A percentile compares a stretch with the other conserved stretches of the same genome.
Conservation (phyloP, 306 rosid species). For the Carpinus fangiana region DNA sequence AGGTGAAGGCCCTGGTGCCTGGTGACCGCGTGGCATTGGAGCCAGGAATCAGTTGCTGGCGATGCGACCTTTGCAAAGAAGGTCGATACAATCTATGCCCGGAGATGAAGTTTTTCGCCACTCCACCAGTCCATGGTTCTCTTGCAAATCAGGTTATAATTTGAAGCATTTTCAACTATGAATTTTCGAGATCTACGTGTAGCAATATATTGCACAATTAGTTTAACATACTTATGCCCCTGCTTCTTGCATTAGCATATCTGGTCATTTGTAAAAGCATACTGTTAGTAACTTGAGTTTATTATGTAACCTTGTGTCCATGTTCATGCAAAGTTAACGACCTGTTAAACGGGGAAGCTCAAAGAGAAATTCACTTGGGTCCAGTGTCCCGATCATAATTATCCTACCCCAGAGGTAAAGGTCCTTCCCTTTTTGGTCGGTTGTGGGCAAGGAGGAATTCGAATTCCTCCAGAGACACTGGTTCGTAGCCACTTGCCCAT, state of each 20-base stretch:
- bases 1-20: slow-evolving; percentile 53
- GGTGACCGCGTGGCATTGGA: slow-evolving; percentile 87
- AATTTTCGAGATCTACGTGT: background rate
- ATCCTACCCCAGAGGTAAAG: no score
- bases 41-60: slow-evolving; percentile 91
- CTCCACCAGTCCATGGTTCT: slow-evolving; percentile 90
- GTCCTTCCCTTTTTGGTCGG: no score
- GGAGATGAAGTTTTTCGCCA: slow-evolving; percentile 87
- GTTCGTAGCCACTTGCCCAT: no score
- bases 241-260: background rate
- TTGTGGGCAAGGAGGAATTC: no score
- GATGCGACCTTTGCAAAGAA: slow-evolving; percentile 64
- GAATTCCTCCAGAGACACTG: no score
- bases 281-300: background rate
- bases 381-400: no score
- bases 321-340: background rate
- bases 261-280: background rate
- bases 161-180: slow-evolving; percentile 6
- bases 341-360: background rate
- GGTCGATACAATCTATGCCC: slow-evolving; percentile 89
- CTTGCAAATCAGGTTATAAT: slow-evolving; percentile 81
- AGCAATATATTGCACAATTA: background rate
- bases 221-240: background rate
- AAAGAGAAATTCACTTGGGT: background rate
- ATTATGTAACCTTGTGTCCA: background rate